phyloP scores from a whole-genome alignment of 2,329 filamentous ascomycete genomes.

The Aspergillus proliferans region DNA sequence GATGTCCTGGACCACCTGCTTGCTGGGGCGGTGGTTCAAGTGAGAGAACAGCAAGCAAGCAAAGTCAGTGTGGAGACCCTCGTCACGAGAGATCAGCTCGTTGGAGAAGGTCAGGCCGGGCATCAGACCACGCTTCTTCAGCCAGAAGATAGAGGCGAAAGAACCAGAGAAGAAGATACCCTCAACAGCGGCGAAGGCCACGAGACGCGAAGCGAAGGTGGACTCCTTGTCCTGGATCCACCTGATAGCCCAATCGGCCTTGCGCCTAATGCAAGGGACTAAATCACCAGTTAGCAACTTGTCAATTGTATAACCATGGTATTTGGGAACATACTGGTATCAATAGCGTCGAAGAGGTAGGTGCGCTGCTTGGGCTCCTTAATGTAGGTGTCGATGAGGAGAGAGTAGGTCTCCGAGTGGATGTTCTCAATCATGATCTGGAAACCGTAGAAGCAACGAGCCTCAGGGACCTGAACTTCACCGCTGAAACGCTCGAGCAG shows the following conservation, averaged over 20 bases:
- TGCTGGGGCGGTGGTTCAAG: constrained; percentile 81
- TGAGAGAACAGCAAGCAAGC: constrained; percentile 97
- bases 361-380: constrained; percentile 91
- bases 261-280: constrained; percentile 96
- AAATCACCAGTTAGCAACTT: constrained; percentile 20
- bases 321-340: constrained; percentile 67
- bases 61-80: constrained; percentile 99
- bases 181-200: constrained; percentile 96
- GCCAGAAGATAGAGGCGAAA: constrained; percentile 98
- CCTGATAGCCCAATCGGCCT: constrained; percentile 93
- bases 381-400: constrained; percentile 98
- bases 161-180: constrained; percentile 99
- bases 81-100: constrained; percentile 98
- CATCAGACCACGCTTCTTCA: constrained; percentile 99
- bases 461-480: constrained; percentile 95
- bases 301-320: not conserved
- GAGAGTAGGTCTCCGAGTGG: constrained; percentile 98
- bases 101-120: constrained; percentile 98
- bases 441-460: constrained; percentile 99
- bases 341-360: constrained; percentile 97
- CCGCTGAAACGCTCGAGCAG: constrained; percentile 94
- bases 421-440: constrained; percentile 99
- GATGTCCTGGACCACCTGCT: constrained; percentile 74
- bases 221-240: constrained; percentile 95
- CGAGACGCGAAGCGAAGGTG: constrained; percentile 88